phyloP scores from a whole-genome alignment of 2,329 filamentous ascomycete species.

The Fusarium fujikuroi region DNA sequence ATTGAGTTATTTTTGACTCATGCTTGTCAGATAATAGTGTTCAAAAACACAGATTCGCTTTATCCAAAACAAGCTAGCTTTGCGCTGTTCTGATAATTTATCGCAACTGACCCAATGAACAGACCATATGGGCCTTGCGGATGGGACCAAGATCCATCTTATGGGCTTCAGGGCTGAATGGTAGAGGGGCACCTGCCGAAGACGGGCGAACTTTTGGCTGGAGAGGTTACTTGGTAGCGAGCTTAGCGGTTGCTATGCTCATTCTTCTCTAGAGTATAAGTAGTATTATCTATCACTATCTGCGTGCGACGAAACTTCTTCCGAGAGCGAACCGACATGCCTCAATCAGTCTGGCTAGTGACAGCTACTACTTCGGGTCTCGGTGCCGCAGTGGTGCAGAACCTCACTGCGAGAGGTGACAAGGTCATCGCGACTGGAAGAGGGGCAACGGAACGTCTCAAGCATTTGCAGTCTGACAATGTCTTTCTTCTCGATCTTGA shows the following conservation, averaged over 20 bases:
- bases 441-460: not conserved
- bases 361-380: constrained; percentile 14
- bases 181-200: not conserved
- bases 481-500: constrained; percentile 5
- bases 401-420: not conserved
- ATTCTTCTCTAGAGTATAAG: not conserved
- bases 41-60: not conserved
- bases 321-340: not conserved
- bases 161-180: not conserved
- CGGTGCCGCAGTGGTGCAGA: constrained; percentile 10
- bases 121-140: not conserved
- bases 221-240: rapidly evolving
- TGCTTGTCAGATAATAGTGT: constrained; percentile 5
- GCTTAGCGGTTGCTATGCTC: not conserved
- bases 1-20: not conserved
- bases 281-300: not conserved
- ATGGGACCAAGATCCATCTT: not conserved
- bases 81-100: not conserved
- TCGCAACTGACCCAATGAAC: not conserved
- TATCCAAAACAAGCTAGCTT: constrained; percentile 6
- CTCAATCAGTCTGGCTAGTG: constrained; percentile 4
- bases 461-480: not conserved
- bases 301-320: rapidly evolving
- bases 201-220: not conserved
- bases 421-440: constrained; percentile 4